Evolutionary conservation across 164 flowering plant species (phyloP).

Genomic region (Nymphaea thermarum): DNA sequence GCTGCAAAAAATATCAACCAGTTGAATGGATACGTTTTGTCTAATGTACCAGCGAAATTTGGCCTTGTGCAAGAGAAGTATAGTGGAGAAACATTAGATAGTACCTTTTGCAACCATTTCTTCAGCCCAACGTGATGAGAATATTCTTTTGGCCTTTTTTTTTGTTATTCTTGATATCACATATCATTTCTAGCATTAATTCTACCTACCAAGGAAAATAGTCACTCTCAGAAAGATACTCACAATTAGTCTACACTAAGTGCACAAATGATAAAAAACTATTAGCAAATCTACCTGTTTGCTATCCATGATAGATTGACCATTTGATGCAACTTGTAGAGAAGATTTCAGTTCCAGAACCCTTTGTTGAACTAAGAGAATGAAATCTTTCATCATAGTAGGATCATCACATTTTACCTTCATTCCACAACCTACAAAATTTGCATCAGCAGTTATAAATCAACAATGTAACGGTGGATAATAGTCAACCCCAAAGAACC

Average conservation of each 20-base stretch:
- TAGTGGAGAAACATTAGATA: background rate
- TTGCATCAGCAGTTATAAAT: background rate
- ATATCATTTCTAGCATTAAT: slow-evolving; percentile 92
- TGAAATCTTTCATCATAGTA: slow-evolving; percentile 72
- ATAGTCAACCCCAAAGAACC: background rate
- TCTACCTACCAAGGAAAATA: slow-evolving; percentile 84
- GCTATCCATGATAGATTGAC: slow-evolving; percentile 24
- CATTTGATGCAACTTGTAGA: slow-evolving; percentile 23
- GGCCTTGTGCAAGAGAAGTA: too few relatives aligned
- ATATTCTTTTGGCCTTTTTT: slow-evolving; percentile 64
- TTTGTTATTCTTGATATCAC: slow-evolving; percentile 90
- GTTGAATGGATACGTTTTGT: too few relatives aligned
- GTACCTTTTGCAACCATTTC: slow-evolving; percentile 97
- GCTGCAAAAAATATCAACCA: too few relatives aligned
- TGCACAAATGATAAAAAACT: background rate
- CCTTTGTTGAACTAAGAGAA: slow-evolving; percentile 56
- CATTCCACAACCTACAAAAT: slow-evolving; percentile 81
- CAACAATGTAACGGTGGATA: background rate
- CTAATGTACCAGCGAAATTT: too few relatives aligned
- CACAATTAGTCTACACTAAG: too few relatives aligned
- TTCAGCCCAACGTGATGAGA: slow-evolving; percentile 59
- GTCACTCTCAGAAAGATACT: too few relatives aligned
- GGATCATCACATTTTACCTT: slow-evolving; percentile 90
- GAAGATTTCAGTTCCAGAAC: slow-evolving; percentile 57
- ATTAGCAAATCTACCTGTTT: slow-evolving; percentile 46